A percentile compares a stretch with the other conserved stretches of the same genome.
These are phyloP conservation scores for Rutstroemia sp. DNA, from an alignment of 2,329 filamentous ascomycete genomes.

Conservation along the genomic window DNA sequence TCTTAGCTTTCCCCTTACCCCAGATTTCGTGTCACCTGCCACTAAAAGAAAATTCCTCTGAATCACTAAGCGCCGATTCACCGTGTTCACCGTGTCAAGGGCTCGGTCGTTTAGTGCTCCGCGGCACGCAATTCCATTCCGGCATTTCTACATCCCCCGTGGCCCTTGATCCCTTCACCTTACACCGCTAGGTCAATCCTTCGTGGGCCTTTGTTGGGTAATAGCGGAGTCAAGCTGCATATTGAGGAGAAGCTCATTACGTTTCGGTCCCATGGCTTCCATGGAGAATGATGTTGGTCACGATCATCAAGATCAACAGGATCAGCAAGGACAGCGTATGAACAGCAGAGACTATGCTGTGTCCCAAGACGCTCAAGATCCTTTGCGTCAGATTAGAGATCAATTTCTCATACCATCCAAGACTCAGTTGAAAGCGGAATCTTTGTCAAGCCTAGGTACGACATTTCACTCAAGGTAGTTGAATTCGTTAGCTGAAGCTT, in stretches of 20 bases:
- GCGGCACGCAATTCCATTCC: conserved; percentile 10
- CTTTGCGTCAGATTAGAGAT: conserved; percentile 51
- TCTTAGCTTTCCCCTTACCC: conserved; percentile 14
- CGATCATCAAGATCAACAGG: conserved; percentile 5
- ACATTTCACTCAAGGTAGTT: conserved; percentile 4
- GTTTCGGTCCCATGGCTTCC: conserved; percentile 18
- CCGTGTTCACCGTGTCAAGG: neutral
- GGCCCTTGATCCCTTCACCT: neutral
- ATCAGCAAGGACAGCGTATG: conserved; percentile 15
- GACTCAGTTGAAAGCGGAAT: conserved; percentile 53
- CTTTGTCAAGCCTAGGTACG: conserved; percentile 20
- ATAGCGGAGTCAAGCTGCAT: conserved; percentile 12
- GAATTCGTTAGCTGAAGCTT: neutral
- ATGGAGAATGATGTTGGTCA: conserved; percentile 10
- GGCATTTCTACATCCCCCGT: neutral
- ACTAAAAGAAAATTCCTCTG: neutral
- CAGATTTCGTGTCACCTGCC: conserved; percentile 22
- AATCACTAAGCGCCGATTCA: conserved; percentile 1
- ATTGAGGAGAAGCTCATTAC: conserved; percentile 15
- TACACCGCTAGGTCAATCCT: conserved; percentile 6
- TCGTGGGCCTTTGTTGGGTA: neutral
- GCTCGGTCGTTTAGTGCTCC: neutral
- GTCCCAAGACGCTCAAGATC: conserved; percentile 51
- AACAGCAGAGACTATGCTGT: conserved; percentile 26
- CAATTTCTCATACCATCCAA: conserved; percentile 75